Evolutionary conservation across 1,284 basidiomycete species (phyloP), one percentile per base, ranked within the genome.

Genomic region (Ceratobasidium sp.): DNA sequence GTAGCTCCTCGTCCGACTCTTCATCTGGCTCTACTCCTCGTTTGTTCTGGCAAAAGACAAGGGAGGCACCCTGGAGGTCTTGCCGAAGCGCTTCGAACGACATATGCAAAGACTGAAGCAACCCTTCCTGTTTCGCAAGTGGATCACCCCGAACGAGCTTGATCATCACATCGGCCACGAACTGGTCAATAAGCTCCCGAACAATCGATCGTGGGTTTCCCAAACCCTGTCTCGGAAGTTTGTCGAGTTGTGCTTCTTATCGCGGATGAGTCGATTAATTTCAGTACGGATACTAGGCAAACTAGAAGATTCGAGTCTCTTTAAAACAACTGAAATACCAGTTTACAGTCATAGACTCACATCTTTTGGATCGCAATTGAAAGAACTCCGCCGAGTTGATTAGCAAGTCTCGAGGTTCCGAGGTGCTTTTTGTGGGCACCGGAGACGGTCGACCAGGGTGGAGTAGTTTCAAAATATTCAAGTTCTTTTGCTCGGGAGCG

Each of bases 401-500:
- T 87, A 0, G 90, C 89, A 0, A 94, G 85, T 67, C 88, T 89
- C 2, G 81, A 81, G 0, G 92, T 93, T 0, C 91, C 86, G 0
- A 94, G 83, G 64, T 89, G 89, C 26, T 85, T 86, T 71, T 89
- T 88, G 77, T 89, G 88, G 2, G 86, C 84, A 0, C 83, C 51
- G 23, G 90, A 89, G 0, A 94, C 84, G 0, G 86, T 84, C 0
- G 84, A 86, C 93, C 93, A 94, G 0, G 91, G 91, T 0, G 85
- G 79, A 0, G 83, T 89, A 3, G 84, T 85, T 69, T 88, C 84
- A 84, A 96, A 94, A 85, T 91, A 97, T 33, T 90, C 86, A 77
- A 89, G 86, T 85, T 96, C 94, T 81, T 87, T 84, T 18, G 84
- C 82, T 0, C 92, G 89, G 0, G 92, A 92, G 7, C 89, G 86